Evolutionary conservation across 2,329 filamentous ascomycete species (phyloP).

Genomic region (Apiospora phragmitis): DNA sequence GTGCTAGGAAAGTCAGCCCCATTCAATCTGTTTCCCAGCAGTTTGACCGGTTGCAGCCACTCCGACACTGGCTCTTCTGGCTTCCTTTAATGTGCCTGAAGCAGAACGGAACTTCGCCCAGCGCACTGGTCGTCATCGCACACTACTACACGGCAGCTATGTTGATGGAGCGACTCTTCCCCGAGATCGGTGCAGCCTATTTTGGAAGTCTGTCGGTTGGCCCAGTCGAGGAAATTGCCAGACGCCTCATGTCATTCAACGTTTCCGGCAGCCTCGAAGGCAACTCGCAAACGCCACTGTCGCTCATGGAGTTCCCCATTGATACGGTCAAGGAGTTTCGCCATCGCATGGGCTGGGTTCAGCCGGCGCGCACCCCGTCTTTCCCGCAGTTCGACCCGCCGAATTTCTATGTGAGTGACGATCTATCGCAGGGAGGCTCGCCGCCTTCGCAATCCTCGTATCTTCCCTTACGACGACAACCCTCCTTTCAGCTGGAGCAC

Average conservation of each 20-base stretch:
- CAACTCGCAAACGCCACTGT: conserved; percentile 61
- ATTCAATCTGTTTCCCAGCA: conserved; percentile 75
- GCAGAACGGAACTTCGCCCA: conserved; percentile 72
- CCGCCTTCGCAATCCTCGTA: conserved; percentile 45
- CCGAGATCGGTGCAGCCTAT: conserved; percentile 86
- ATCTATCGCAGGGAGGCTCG: conserved; percentile 39
- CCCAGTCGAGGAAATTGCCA: conserved; percentile 84
- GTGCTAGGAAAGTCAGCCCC: conserved; percentile 69
- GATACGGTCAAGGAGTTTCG: conserved; percentile 70
- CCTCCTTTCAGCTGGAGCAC: conserved; percentile 65
- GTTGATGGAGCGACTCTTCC: conserved; percentile 86
- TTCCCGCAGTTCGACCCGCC: conserved; percentile 62
- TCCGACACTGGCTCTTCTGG: conserved; percentile 95
- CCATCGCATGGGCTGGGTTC: conserved; percentile 66
- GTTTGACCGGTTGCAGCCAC: conserved; percentile 84
- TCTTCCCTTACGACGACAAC: conserved; percentile 53
- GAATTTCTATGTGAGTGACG: conserved; percentile 51
- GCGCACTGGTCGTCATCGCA: conserved; percentile 78
- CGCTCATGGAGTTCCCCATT: conserved; percentile 72
- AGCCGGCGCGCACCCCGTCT: conserved; percentile 58
- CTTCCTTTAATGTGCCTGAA: conserved; percentile 83
- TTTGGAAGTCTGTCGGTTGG: conserved; percentile 77
- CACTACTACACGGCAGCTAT: conserved; percentile 91
- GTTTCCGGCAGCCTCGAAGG: conserved; percentile 57
- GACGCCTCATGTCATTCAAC: conserved; percentile 70